Evolutionary conservation across 2,329 filamentous ascomycete species (phyloP), one percentile per base, ranked within the genome.

Genomic region (Fusarium azukiicola): DNA sequence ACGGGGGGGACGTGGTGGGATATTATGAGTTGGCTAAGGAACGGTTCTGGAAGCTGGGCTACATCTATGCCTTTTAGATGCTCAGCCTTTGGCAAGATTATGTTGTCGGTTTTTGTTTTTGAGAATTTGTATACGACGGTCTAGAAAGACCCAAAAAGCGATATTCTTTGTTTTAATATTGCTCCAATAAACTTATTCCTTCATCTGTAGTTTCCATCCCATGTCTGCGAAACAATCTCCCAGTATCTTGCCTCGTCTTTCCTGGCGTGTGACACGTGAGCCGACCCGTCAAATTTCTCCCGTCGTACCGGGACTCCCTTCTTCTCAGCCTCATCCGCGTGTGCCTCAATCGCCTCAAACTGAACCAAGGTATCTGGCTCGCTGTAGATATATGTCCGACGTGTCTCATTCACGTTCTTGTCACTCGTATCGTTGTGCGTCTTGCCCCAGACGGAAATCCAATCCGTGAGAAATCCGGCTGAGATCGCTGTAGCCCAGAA

Each of bases 311-410:
- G 16, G 2, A 58, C 79, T 0, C 76, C 71, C 6, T 54, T 1
- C 9, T 46, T 58, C 50, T 21, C 67, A 3, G 76, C 73, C 6
- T 74, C 23, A 19, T 44, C 7, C 13, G 73, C 75, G 5, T 73
- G 73, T 0, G 12, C n/a, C 27, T 78, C 69, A 0, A 78, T 12
- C 5, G 72, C 61, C 14, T 12, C 19, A 44, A 67, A 36, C 2
- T 44, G 9, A 2, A 79, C 32, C 8, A 79, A 21, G 16, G 63
- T 47, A 16, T 78, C 75, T 1, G 11, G 63, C 10, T 73, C 61
- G 12, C 76, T 78, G n/a, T 78, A 78, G 4, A 78, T 73, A 9
- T 76, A 78, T 0, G 73, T 67, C 2, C 75, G 73, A 3, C 75
- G 75, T 36, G 71, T n/a, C 21, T 78, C 76, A 2, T 70, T 38